Evolutionary conservation across 108 stramenopile species (phyloP).

Genomic region (Fragilaria crotonensis): DNA sequence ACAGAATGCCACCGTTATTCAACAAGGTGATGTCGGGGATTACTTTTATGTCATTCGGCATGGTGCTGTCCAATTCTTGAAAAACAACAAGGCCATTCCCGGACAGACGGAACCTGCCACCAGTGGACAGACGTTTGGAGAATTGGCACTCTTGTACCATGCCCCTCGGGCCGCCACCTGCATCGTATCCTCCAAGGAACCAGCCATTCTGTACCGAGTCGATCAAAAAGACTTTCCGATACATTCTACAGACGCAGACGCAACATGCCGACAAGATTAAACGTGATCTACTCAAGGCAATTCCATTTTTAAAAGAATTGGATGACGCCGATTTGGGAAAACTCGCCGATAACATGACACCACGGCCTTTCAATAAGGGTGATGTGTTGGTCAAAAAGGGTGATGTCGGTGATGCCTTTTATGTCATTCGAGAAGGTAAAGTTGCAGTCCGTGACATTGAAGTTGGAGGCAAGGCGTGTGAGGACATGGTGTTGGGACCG

Average conservation of each 20-base stretch:
- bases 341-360: conserved; percentile 49
- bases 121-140: conserved; percentile 80
- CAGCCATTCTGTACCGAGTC: conserved; percentile 22
- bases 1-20: conserved; percentile 35
- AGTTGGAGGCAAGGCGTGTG: conserved; percentile 27
- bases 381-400: conserved; percentile 52
- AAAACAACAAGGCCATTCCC: conserved; percentile 45
- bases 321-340: conserved; percentile 43
- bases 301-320: conserved; percentile 44
- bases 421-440: conserved; percentile 67
- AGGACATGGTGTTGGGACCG: conserved; percentile 34
- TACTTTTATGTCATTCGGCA: conserved; percentile 60
- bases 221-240: conserved; percentile 58
- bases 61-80: conserved; percentile 52
- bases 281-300: conserved; percentile 30
- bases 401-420: conserved; percentile 49
- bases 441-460: conserved; percentile 34
- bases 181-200: conserved; percentile 21
- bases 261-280: conserved; percentile 4
- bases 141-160: conserved; percentile 86
- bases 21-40: conserved; percentile 58
- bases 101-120: conserved; percentile 24
- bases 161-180: conserved; percentile 85
- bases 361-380: conserved; percentile 33
- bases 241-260: conserved; percentile 43